Evolutionary conservation across 2,329 filamentous ascomycete species (phyloP).

Genomic region (Penicillium vulpinum): DNA sequence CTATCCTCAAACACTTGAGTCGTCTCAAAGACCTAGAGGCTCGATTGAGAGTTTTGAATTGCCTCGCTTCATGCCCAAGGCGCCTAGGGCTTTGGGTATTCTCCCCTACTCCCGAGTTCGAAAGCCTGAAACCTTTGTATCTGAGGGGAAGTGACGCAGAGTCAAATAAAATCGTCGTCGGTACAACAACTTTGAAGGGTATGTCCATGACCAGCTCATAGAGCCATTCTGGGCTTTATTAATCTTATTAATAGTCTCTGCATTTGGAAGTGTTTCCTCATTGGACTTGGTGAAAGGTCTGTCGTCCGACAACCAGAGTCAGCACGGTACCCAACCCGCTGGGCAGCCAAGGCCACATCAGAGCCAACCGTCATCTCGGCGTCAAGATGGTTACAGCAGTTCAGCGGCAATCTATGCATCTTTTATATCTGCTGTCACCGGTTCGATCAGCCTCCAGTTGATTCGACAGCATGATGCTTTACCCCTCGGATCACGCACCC

Average conservation of each 20-base stretch:
- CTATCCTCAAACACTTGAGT: constrained; percentile 40
- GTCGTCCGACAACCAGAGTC: constrained; percentile 30
- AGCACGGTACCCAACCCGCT: constrained; percentile 18
- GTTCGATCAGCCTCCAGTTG: constrained; percentile 39
- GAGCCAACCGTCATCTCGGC: constrained; percentile 25
- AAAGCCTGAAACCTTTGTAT: constrained; percentile 33
- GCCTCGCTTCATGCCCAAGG: constrained; percentile 41
- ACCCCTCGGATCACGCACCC: constrained; percentile 43
- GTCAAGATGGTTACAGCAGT: constrained; percentile 33
- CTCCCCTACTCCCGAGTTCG: constrained; percentile 41
- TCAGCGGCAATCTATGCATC: constrained; percentile 41
- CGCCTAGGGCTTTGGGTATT: constrained; percentile 44
- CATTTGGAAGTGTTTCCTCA: constrained; percentile 37
- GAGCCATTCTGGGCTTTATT: not conserved
- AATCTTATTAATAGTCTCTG: constrained; percentile 30
- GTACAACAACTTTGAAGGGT: constrained; percentile 38
- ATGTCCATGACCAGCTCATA: not conserved
- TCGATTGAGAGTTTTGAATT: constrained; percentile 37
- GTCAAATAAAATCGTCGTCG: constrained; percentile 33
- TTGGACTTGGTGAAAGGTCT: constrained; percentile 40
- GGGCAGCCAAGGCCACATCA: constrained; percentile 28
- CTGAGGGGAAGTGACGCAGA: constrained; percentile 26
- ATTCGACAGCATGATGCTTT: constrained; percentile 38
- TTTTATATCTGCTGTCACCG: constrained; percentile 43
- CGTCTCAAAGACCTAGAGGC: constrained; percentile 43